phyloP scores from a whole-genome alignment of 805 yeast species.

The Nakazawaea peltata region DNA sequence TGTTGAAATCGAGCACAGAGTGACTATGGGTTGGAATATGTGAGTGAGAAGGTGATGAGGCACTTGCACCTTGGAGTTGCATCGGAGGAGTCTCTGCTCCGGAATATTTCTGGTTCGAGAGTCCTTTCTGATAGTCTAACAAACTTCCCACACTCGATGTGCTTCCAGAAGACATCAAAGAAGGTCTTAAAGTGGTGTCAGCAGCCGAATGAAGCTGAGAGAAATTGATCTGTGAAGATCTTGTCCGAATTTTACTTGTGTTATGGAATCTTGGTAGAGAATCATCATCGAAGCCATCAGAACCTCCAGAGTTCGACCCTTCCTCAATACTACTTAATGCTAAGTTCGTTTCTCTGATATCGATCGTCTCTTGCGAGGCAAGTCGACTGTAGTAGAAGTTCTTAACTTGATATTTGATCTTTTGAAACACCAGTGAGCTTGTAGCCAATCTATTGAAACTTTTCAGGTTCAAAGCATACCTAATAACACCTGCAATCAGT shows the following conservation, averaged over 20 bases:
- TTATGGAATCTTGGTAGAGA: no score
- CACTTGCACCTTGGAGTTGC: no score
- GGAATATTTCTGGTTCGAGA: background rate
- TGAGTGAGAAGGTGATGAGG: no score
- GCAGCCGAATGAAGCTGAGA: slow-evolving; percentile 1
- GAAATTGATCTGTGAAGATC: slow-evolving; percentile 14
- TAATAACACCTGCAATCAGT: slow-evolving; percentile 9
- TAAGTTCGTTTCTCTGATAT: slow-evolving; percentile 11
- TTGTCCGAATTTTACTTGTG: slow-evolving; percentile 18
- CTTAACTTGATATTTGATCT: slow-evolving; percentile 7
- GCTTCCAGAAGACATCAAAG: slow-evolving; percentile 1
- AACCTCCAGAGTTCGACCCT: slow-evolving; percentile 6
- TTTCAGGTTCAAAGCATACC: slow-evolving; percentile 1
- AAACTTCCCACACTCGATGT: slow-evolving; percentile 9
- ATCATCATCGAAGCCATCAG: no score
- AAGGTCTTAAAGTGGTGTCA: no score
- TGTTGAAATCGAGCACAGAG: slow-evolving; percentile 7
- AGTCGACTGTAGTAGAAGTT: slow-evolving; percentile 12
- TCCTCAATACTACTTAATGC: slow-evolving; percentile 13
- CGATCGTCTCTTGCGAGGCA: slow-evolving; percentile 12
- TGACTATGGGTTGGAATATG: background rate
- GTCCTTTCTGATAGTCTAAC: slow-evolving; percentile 6
- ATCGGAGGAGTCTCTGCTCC: background rate
- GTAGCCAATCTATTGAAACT: background rate
- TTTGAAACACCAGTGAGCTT: slow-evolving; percentile 10